Conservation (phyloP, 2,329 filamentous ascomycete genomes). For the Cucurbitaria berberidis region DNA sequence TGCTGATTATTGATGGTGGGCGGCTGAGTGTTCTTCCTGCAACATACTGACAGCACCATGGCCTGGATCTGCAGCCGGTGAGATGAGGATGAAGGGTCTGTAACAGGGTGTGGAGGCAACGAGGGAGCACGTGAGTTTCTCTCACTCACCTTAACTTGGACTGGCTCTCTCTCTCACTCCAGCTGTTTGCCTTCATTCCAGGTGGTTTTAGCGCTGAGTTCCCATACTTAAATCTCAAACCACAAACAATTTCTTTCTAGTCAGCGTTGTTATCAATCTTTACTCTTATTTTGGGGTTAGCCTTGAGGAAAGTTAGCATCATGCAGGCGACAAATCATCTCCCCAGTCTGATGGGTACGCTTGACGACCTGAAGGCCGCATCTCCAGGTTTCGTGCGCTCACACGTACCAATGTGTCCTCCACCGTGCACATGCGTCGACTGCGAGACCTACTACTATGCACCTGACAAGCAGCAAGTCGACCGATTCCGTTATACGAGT, state of each 20-base stretch:
- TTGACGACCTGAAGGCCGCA: background rate
- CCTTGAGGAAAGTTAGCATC: background rate
- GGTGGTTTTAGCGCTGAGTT: no score
- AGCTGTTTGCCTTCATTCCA: no score
- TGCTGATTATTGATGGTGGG: constrained; percentile 55
- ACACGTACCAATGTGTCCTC: background rate
- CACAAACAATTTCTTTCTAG: no score
- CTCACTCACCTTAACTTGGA: no score
- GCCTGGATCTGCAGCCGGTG: no score
- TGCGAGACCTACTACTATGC: background rate
- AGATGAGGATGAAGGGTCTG: background rate
- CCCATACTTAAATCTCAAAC: no score
- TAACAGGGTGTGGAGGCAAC: background rate
- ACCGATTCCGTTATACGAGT: background rate
- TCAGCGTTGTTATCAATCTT: no score
- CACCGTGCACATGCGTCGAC: background rate
- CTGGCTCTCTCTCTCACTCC: no score
- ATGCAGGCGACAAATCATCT: no score
- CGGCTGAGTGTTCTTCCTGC: constrained; percentile 35
- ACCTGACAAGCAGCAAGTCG: background rate
- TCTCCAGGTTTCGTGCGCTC: background rate
- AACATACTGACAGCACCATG: constrained; percentile 25
- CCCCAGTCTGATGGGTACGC: no score
- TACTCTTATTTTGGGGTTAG: no score
- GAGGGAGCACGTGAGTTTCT: no score